Base-by-base conservation (phyloP, 2,329 filamentous ascomycete species). In the Thielaviopsis ethacetica region DNA sequence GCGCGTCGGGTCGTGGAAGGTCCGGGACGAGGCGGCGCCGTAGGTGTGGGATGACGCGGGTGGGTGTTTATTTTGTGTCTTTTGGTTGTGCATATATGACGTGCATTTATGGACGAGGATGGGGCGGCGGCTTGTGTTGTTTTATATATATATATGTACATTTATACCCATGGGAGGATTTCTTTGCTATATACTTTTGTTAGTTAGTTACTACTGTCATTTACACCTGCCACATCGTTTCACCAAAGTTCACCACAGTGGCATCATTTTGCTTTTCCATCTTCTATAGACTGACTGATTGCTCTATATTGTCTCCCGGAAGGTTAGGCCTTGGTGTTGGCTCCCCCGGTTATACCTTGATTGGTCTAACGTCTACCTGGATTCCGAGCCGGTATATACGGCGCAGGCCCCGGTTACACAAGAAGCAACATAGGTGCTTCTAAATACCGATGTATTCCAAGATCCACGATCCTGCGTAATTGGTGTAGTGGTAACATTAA, bases 401-500 rank as follows among this genome's bases (percentile, higher is more conserved):
- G n/a, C n/a, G n/a, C n/a, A n/a, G n/a, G n/a, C 3, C 34, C 34
- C 9, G 34, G 34, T 41, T 41, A 41, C 34, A 41, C 34, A 41
- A 41, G 2, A 17, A 3, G 34, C 9, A 41, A 12, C 34, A 12
- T 2, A 41, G 15, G 15, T 9, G 34, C 24, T n/a, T n/a, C n/a
- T n/a, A n/a, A n/a, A n/a, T n/a, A n/a, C n/a, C n/a, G n/a, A n/a
- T n/a, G n/a, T n/a, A n/a, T n/a, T n/a, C n/a, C n/a, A n/a, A n/a
- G n/a, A n/a, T n/a, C n/a, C n/a, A n/a, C n/a, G n/a, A n/a, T n/a
- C n/a, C n/a, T n/a, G n/a, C n/a, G n/a, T n/a, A n/a, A 34, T 34
- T 34, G 30, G 30, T 34, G 54, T 56, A 56, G 54, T 56, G 54
- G 54, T 56, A 56, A 56, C 54, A 56, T 56, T 56, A 56, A 56